phyloP scores from a whole-genome alignment of 2,329 filamentous ascomycete species.

The Ploettnerulaceae sp. region DNA sequence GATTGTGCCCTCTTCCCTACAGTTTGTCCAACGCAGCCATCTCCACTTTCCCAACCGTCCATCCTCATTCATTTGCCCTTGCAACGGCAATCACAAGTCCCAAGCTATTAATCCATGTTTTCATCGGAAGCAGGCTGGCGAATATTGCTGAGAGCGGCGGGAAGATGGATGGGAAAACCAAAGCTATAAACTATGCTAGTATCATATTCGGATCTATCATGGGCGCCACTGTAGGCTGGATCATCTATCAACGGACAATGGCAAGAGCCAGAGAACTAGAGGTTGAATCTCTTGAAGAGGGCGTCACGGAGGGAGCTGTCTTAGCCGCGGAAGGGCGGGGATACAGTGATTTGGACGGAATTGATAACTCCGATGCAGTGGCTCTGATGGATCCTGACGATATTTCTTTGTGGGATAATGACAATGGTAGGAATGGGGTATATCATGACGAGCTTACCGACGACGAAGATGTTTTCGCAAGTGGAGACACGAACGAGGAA shows the following conservation, averaged over 20 bases:
- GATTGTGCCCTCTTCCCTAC: conserved; percentile 88
- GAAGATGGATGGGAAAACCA: conserved; percentile 74
- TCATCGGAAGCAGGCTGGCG: conserved; percentile 81
- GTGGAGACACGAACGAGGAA: conserved; percentile 22
- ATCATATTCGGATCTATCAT: conserved; percentile 68
- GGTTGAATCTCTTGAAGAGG: conserved; percentile 29
- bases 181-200: conserved; percentile 76
- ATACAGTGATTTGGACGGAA: conserved; percentile 23
- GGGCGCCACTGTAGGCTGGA: conserved; percentile 70
- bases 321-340: conserved; percentile 10
- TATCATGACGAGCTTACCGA: conserved; percentile 33
- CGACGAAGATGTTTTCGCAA: conserved; percentile 29
- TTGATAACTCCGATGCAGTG: conserved; percentile 22
- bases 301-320: conserved; percentile 12
- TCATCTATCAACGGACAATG: conserved; percentile 76
- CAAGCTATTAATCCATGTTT: conserved; percentile 87
- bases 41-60: conserved; percentile 86
- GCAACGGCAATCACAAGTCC: conserved; percentile 79
- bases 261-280: conserved; percentile 55
- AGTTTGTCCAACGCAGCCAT: conserved; percentile 91
- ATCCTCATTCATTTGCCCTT: conserved; percentile 67
- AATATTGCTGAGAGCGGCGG: conserved; percentile 77
- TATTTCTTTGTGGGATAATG: conserved; percentile 33
- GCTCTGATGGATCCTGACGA: conserved; percentile 33
- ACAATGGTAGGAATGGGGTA: conserved; percentile 12